phyloP scores from a whole-genome alignment of 1,139 yeast species.

The Sugiyamaella grinbergsii region DNA sequence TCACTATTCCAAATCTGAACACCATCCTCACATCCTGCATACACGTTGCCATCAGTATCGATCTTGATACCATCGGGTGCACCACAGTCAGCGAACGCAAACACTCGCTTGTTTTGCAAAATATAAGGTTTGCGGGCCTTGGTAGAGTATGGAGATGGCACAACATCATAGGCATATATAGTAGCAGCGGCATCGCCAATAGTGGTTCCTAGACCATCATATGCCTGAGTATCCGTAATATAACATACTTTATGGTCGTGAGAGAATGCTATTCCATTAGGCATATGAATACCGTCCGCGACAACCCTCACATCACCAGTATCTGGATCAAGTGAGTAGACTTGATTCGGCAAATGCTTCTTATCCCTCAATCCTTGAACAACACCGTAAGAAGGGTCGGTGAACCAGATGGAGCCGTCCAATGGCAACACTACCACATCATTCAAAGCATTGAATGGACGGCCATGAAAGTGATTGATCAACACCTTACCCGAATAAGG shows the following conservation, averaged over 20 bases:
- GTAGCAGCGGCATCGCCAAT: conserved; percentile 28
- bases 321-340: conserved; percentile 34
- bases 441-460: conserved; percentile 37
- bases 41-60: conserved; percentile 37
- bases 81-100: conserved; percentile 36
- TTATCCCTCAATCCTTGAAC: conserved; percentile 30
- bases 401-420: conserved; percentile 38
- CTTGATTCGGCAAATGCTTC: conserved; percentile 35
- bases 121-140: conserved; percentile 21
- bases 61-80: conserved; percentile 40
- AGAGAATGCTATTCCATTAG: conserved; percentile 38
- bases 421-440: conserved; percentile 35
- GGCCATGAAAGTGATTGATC: conserved; percentile 30
- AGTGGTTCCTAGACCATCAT: conserved; percentile 24
- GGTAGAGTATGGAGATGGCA: conserved; percentile 21
- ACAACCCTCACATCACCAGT: conserved; percentile 33
- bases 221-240: conserved; percentile 35
- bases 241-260: conserved; percentile 33
- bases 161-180: conserved; percentile 34
- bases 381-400: conserved; percentile 37
- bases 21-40: conserved; percentile 38
- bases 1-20: conserved; percentile 38
- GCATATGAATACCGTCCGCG: conserved; percentile 34
- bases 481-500: conserved; percentile 25
- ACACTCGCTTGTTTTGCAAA: conserved; percentile 32